Conservation (phyloP, 495 filamentous ascomycete species). For the Collariella sp. region DNA sequence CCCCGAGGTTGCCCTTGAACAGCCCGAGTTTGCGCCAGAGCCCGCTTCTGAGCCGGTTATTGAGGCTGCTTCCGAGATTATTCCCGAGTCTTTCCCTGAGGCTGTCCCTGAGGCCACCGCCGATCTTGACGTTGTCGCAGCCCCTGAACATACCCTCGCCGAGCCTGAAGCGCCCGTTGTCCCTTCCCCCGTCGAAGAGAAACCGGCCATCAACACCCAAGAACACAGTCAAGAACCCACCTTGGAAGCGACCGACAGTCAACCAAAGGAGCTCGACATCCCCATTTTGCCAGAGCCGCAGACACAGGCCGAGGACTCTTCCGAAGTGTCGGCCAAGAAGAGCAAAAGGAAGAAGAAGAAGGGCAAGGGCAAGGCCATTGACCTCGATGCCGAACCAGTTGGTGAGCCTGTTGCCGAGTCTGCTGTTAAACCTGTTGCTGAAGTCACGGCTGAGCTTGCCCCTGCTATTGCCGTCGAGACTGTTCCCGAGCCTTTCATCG, state of each 20-base stretch:
- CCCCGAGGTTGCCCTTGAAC: too few species aligned
- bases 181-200: background rate
- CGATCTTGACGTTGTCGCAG: too few species aligned
- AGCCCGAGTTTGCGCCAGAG: too few species aligned
- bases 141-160: background rate
- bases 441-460: too few species aligned
- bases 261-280: background rate
- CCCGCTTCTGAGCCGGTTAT: too few species aligned
- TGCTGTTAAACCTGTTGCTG: too few species aligned
- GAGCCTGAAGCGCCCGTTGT: background rate
- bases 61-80: too few species aligned
- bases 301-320: background rate
- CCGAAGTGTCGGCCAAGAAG: conserved; percentile 12
- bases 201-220: background rate
- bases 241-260: background rate
- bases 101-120: too few species aligned
- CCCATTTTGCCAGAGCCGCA: background rate
- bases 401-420: background rate
- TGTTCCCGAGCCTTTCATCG: background rate
- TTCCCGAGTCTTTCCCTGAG: too few species aligned
- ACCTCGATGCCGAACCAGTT: background rate
- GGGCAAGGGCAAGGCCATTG: conserved; percentile 6
- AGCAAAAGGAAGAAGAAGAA: conserved; percentile 26
- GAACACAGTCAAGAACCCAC: background rate
- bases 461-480: background rate